Evolutionary conservation across 2,329 filamentous ascomycete genomes (phyloP).

Genomic region (Colletotrichum cuscutae): DNA sequence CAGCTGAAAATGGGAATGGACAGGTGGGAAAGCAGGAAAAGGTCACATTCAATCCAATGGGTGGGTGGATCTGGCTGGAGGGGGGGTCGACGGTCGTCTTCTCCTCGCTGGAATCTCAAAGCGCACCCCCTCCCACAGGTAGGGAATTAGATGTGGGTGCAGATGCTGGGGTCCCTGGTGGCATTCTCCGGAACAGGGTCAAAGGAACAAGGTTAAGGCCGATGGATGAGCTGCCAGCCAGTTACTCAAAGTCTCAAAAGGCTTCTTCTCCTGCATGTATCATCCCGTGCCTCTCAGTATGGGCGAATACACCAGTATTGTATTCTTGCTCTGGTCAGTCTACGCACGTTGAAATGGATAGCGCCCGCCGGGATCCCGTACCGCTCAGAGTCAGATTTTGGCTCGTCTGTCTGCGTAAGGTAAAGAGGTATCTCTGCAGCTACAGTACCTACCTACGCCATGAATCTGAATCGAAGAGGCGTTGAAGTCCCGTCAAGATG

Average conservation of each 20-base stretch:
- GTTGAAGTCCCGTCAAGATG: slow-evolving; percentile 15
- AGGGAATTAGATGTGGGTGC: not conserved
- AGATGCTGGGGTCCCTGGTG: not conserved
- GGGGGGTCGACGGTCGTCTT: not conserved
- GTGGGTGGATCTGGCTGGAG: not conserved
- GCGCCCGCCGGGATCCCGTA: slow-evolving; percentile 17
- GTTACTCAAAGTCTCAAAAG: not conserved
- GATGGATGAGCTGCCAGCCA: not conserved
- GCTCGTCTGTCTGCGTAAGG: not conserved
- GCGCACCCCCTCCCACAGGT: not conserved
- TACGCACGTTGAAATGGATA: not conserved
- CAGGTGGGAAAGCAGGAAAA: slow-evolving; percentile 1
- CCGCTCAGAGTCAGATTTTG: slow-evolving; percentile 24
- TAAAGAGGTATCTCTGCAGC: not conserved
- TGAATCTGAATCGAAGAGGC: slow-evolving; percentile 17
- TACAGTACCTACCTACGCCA: not conserved
- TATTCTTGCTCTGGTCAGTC: no score
- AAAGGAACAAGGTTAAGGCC: not conserved
- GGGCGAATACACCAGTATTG: not conserved
- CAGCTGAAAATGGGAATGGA: slow-evolving; percentile 14
- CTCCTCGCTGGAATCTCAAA: slow-evolving; percentile 1
- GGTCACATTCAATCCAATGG: not conserved
- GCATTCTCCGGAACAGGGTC: not conserved
- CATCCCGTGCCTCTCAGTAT: not conserved
- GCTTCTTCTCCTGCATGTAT: not conserved